Conservation (phyloP, 108 stramenopile species). For the Epithemia pelagica region DNA sequence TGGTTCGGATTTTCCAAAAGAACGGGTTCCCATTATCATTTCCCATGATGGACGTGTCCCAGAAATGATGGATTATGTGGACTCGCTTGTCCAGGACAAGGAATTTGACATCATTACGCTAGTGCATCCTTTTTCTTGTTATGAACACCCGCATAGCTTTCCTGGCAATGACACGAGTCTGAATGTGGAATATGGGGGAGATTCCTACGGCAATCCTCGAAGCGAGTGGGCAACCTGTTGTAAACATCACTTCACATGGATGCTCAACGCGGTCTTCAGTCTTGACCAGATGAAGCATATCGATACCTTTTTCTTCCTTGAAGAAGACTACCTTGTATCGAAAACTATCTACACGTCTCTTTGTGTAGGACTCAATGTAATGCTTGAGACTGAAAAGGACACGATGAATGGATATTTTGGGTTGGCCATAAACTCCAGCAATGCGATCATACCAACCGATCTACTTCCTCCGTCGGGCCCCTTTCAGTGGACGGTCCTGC, state of each 20-base stretch:
- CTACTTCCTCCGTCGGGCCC: not conserved
- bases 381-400: constrained; percentile 7
- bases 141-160: constrained; percentile 44
- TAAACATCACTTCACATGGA: constrained; percentile 65
- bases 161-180: constrained; percentile 39
- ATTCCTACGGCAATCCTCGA: constrained; percentile 42
- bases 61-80: constrained; percentile 34
- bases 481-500: constrained; percentile 4
- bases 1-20: constrained; percentile 37
- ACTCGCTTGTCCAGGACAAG: constrained; percentile 26
- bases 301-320: constrained; percentile 46
- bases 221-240: constrained; percentile 33
- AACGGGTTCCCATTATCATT: constrained; percentile 34
- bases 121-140: constrained; percentile 47
- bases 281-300: constrained; percentile 1
- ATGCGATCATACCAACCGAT: constrained; percentile 12
- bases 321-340: constrained; percentile 58
- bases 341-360: constrained; percentile 44
- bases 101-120: constrained; percentile 34
- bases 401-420: constrained; percentile 29
- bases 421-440: constrained; percentile 28
- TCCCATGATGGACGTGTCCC: constrained; percentile 47
- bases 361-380: constrained; percentile 17
- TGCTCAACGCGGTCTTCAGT: constrained; percentile 35
- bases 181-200: constrained; percentile 31